phyloP scores from a whole-genome alignment of 148 eudicot species.

The Nepenthes gracilis region DNA sequence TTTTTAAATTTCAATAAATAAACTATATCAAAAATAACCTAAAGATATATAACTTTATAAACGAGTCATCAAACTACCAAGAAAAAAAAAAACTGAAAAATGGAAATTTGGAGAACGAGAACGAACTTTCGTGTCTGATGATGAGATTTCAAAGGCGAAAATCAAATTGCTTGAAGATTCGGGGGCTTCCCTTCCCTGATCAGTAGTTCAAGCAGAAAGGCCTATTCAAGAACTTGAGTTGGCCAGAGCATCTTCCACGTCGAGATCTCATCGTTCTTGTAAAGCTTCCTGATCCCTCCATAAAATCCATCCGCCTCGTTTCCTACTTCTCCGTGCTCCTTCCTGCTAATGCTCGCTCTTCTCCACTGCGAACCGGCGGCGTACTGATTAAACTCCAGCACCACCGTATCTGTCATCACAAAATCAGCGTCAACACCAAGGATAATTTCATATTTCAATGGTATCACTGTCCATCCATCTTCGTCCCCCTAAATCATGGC shows the following conservation, averaged over 20 bases:
- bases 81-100: no score
- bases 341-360: conserved; percentile 43
- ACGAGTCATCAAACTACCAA: no score
- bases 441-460: not conserved
- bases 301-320: conserved; percentile 86
- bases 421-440: not conserved
- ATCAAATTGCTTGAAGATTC: no score
- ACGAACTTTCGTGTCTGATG: no score
- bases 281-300: conserved; percentile 73
- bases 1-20: no score
- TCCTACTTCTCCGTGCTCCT: conserved; percentile 79
- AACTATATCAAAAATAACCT: no score
- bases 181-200: no score
- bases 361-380: conserved; percentile 78
- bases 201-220: not conserved
- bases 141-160: no score
- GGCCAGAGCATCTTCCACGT: conserved; percentile 85
- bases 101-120: not conserved
- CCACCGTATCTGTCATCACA: conserved; percentile 38
- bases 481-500: no score
- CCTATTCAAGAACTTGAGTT: conserved; percentile 54
- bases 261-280: conserved; percentile 39
- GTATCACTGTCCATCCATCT: not conserved
- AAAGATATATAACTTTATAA: no score
- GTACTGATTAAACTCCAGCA: conserved; percentile 83